Evolutionary conservation across 108 stramenopile species (phyloP), one percentile per base, ranked within the genome.

Genomic region (Cyclostephanos tholiformis): DNA sequence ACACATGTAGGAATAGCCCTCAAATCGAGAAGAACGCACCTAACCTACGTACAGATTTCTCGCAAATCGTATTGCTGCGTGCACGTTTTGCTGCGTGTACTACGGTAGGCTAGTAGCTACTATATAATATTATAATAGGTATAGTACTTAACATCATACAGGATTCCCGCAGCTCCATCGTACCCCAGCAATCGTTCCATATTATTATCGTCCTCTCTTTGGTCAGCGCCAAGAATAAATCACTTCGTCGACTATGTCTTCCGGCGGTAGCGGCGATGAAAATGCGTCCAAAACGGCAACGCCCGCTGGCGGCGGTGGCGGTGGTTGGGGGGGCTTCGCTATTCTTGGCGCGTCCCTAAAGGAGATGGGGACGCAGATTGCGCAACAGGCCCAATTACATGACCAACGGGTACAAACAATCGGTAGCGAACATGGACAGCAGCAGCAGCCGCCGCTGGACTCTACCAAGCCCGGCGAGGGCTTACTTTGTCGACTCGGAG

Each of bases 401-500:
- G 51, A 69, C 52, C 41, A 79, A 32, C 64, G 68, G 51, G 65
- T 46, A n/a, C 52, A 72, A 26, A 63, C 63, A 39, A 68, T 63
- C 63, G 71, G 66, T 12, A 68, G 62, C 48, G 59, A 38, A 44
- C 65, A 63, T 52, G 75, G 67, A 17, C 67, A 61, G 48, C 57
- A 58, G 48, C 57, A 58, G 57, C 65, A 43, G 74, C 56, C 4
- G 43, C 44, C 27, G 61, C 59, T 41, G 41, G 41, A 7, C 9
- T 41, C 32, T 55, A 67, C 19, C 22, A 60, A 66, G 22, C 52
- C 67, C 43, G 62, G 67, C 4, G 72, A 67, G 17, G 57, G 69
- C 2, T 58, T 80, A 48, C 73, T 80, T 63, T 74, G 72, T 46
- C 55, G 72, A 74, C 30, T 80, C 6, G 58, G 69, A 39, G 41